Evolutionary conservation across 768 basidiomycete species (phyloP), one percentile per base, ranked within the genome.

Genomic region (Serendipita sp.): DNA sequence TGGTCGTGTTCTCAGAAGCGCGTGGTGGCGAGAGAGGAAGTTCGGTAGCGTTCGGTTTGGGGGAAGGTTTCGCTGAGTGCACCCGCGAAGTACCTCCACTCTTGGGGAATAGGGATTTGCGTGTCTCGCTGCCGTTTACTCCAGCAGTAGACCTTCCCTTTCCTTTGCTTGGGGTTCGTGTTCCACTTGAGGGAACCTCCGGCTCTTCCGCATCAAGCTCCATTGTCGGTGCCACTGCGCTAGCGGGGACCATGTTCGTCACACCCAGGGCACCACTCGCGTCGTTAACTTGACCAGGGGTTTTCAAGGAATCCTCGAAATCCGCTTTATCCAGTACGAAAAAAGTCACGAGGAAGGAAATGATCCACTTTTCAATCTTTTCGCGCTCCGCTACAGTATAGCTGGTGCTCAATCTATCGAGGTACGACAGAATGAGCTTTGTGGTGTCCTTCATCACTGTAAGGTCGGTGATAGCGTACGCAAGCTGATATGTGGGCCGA

Each of bases 401-500:
- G 64, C 82, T 81, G 5, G 80, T 82, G 68, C 85, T 83, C 53
- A 87, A 86, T 71, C 87, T 90, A 69, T 97, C 95, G 68, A 99
- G 79, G 77, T 90, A 97, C 13, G 86, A 84, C 71, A 89, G 87
- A 66, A 94, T 82, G 74, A 99, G 80, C 77, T 92, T 92, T 72
- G 95, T 80, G 31, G 84, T 81, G 73, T 99, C 96, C 67, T 88
- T 85, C 69, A 99, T 74, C 46, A 95, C 87, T 18, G 81, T 80
- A 5, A 80, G 81, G 72, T 97, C 91, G 63, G 81, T 76, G 73
- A 97, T 84, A 40, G 79, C 74, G 71, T 85, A 94, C 68, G 87
- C 84, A 45, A 93, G 81, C 71, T 97, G 94, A 69, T 82, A 78
- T 29, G 63, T 64, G 2, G 67, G 68, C 16, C 60, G 43, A 10